Evolutionary conservation across 306 rosid species (phyloP), one percentile per base, ranked within the genome.

Genomic region (Citrullus amarus): DNA sequence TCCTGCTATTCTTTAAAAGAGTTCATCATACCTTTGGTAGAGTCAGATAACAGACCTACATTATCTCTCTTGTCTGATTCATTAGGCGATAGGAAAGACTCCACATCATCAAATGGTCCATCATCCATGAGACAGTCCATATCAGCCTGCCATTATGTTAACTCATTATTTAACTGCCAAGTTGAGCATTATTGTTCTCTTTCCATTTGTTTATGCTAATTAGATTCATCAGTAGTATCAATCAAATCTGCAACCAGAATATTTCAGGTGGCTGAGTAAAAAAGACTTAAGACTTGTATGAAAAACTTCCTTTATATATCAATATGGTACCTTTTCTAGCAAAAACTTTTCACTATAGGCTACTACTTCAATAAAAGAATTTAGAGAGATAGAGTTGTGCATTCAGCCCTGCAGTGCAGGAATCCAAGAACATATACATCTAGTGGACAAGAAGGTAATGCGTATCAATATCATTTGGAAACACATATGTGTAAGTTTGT

Each of bases 71-170:
- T 81, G 65, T 70, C 89, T 41, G 84, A 75, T 54, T 78, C 88
- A 25, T 84, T 90, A 20, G 79, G 88, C 63, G 91, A 86, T 71
- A 82, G 84, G 81, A 82, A 88, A 17, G 91, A 81, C 57, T 86
- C 87, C 48, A 83, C 87, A 61, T 88, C 91, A 62, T 83, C 92
- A 74, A 86, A 81, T 80, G 86, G 73, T 78, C 83, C 93, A 84
- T 89, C 93, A 72, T 82, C 90, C 83, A 89, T 82, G 50, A 86
- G 82, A 56, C 83, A 18, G n/a, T 43, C 66, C 55, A 10, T 15
- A 44, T 50, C 44, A 73, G 61, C 77, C 77, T 73, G 77, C 77
- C 77, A 73, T 48, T 48, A 39, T 15, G 38, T 22, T 15, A 73
- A 73, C 28, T 46, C 58, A 48, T 48, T 46, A 70, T 14, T 44